phyloP scores from a whole-genome alignment of 31 red algal species.

The Porphyra umbilicalis region DNA sequence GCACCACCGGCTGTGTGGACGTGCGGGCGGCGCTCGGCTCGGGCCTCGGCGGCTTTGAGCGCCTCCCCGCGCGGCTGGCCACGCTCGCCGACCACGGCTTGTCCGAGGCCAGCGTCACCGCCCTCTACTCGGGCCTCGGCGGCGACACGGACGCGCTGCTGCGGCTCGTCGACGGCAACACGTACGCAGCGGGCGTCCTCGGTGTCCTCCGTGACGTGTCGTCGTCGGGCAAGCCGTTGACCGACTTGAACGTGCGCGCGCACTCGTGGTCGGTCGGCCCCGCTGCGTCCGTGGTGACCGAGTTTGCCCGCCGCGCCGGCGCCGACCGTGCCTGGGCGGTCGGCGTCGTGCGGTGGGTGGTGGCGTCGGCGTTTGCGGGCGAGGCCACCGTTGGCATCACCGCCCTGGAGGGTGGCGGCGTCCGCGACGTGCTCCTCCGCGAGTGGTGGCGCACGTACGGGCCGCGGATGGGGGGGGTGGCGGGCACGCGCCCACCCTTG shows the following conservation, averaged over 20 bases:
- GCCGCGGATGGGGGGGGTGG: background rate
- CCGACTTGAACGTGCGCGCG: slow-evolving; percentile 44
- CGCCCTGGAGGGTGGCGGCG: slow-evolving; percentile 52
- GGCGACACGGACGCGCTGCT: slow-evolving; percentile 23
- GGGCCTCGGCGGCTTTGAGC: background rate
- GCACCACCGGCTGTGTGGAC: background rate
- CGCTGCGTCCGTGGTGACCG: slow-evolving; percentile 19
- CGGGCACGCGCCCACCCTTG: background rate
- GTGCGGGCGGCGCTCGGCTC: background rate
- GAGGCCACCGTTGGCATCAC: slow-evolving; percentile 32
- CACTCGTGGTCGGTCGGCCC: slow-evolving; percentile 34
- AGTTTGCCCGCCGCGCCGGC: slow-evolving; percentile 27
- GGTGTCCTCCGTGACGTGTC: slow-evolving; percentile 30
- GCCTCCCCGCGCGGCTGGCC: background rate
- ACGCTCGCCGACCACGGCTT: background rate
- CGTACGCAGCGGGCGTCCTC: slow-evolving; percentile 22
- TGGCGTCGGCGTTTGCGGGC: slow-evolving; percentile 17
- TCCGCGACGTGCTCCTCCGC: slow-evolving; percentile 56
- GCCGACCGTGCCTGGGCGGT: slow-evolving; percentile 29
- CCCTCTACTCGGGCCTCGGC: slow-evolving; percentile 7
- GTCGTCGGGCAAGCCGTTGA: slow-evolving; percentile 31
- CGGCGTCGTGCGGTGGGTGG: slow-evolving; percentile 36
- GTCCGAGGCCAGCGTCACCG: background rate
- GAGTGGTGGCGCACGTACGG: slow-evolving; percentile 43
- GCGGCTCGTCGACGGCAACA: slow-evolving; percentile 44